Base-by-base conservation (phyloP, 2,329 filamentous ascomycete genomes). In the Bipolaris victoriae region DNA sequence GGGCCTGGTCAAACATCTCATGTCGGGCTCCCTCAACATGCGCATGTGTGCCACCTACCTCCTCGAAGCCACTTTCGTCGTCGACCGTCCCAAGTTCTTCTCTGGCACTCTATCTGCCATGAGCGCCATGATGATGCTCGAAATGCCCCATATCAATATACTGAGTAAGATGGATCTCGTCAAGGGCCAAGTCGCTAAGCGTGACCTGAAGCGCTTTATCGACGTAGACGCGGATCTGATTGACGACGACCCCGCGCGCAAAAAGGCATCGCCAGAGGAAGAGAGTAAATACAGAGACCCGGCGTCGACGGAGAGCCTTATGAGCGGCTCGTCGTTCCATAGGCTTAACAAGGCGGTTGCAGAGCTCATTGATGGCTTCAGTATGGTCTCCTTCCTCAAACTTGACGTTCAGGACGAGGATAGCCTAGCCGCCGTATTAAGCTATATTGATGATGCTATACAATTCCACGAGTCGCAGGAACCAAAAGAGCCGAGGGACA, bases 41-140 rank as follows among this genome's bases (percentile, higher is more conserved):
- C 91, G 90, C 69, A 86, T 98, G 67, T 97, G 94, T 75, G 95
- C 95, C 41, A 87, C 94, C 9, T 99, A 98, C 77, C 86, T 99
- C 31, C 88, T 99, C 62, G 95, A 99, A 77, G 91, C 92, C 11
- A 97, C 93, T 7, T 99, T 98, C 75, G 90, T 98, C 69, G 87
- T 97, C 61, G 95, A 99, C 78, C 89, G 92, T 59, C 91, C 95
- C 71, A 99, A 98, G 80, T 99, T 96, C 83, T 98, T 99, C 78
- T 89, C 95, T 0, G 95, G 95, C 11, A 97, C 95, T 0, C 82
- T 99, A 58, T 95, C 90, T 73, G 95, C 95, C 64, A 98, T 99
- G 95, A 96, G 91, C 71, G 93, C 95, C 63, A 99, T 99, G 95
- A 87, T 99, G 70, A 95, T 98, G 92, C 86, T 99, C 62, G 95